Evolutionary conservation across 2,329 filamentous ascomycete genomes (phyloP).

Genomic region (Cadophora sp.): DNA sequence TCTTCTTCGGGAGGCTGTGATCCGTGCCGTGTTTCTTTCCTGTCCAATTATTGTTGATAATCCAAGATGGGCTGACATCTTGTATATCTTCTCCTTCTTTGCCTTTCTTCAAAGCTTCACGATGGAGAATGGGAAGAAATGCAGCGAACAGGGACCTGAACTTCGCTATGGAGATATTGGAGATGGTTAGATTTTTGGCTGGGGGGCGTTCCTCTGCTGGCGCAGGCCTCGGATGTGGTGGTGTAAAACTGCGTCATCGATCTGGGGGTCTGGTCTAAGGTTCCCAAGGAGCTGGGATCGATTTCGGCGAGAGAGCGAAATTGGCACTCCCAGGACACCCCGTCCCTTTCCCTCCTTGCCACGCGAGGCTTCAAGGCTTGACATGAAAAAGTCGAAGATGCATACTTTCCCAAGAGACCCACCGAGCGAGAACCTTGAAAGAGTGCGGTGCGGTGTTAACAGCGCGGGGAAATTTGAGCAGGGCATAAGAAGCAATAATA

Average conservation of each 20-base stretch:
- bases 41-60: neutral
- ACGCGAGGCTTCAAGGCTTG: conserved; percentile 1
- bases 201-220: neutral
- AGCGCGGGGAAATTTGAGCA: neutral
- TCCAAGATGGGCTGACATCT: neutral
- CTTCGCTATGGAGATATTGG: too few relatives aligned
- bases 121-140: neutral
- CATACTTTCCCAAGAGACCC: neutral
- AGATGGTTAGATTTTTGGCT: conserved; percentile 12
- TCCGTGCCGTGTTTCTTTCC: conserved; percentile 3
- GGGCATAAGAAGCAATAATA: too few relatives aligned
- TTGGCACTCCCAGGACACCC: neutral
- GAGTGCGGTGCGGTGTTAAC: neutral
- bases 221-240: conserved; percentile 14
- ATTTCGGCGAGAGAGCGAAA: conserved; percentile 6
- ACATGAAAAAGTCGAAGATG: neutral
- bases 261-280: neutral
- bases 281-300: conserved; percentile 3
- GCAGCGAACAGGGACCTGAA: too few relatives aligned
- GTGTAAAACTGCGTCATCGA: conserved; percentile 5
- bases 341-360: neutral
- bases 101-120: too few relatives aligned
- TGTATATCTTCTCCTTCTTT: neutral
- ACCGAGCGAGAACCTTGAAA: too few relatives aligned
- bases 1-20: neutral